phyloP scores from a whole-genome alignment of 305 asterid genomes.

The Stenogyne calaminthoides region DNA sequence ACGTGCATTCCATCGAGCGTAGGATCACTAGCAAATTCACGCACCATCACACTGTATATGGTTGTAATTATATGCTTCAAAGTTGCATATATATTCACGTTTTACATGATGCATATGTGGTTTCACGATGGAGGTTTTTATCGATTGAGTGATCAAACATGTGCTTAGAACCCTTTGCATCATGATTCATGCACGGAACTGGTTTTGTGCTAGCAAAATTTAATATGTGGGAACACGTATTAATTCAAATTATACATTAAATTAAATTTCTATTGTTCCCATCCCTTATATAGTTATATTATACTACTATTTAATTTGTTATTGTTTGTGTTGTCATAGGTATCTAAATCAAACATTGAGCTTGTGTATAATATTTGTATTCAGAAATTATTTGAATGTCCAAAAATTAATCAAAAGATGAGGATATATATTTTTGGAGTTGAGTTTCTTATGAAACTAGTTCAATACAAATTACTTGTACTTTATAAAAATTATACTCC shows the following conservation, averaged over 20 bases:
- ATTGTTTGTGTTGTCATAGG: not conserved
- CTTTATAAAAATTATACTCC: not conserved
- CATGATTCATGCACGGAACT: not conserved
- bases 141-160: not conserved
- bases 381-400: not conserved
- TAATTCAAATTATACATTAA: not conserved
- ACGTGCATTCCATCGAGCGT: not conserved
- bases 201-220: not conserved
- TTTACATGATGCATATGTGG: not conserved
- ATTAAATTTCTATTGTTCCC: no score
- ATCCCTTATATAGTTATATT: no score
- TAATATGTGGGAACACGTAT: not conserved
- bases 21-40: not conserved
- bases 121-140: not conserved
- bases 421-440: not conserved
- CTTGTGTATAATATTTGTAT: not conserved
- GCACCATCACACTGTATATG: not conserved
- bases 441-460: not conserved
- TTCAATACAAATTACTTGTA: not conserved
- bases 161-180: not conserved
- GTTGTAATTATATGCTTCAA: not conserved
- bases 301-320: no score
- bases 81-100: not conserved
- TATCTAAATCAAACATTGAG: not conserved
- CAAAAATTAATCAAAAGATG: not conserved